Evolutionary conservation across 768 basidiomycete genomes (phyloP).

Genomic region (Gloeopeniophorella convolvens): DNA sequence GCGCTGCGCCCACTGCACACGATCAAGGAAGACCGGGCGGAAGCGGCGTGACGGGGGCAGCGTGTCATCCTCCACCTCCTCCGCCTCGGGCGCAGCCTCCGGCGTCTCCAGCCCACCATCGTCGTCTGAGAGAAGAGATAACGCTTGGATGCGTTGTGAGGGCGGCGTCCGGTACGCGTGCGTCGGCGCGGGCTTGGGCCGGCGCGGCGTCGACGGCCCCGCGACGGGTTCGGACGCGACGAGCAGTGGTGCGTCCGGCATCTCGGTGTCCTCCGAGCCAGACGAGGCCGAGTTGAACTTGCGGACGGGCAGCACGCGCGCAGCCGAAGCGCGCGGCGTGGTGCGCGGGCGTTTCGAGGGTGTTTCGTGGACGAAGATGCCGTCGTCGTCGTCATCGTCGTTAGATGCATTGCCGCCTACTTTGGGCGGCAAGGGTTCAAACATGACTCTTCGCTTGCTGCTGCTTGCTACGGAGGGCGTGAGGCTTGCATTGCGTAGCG

Average conservation of each 20-base stretch:
- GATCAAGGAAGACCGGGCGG: slow-evolving; percentile 18
- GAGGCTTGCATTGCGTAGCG: slow-evolving; percentile 2
- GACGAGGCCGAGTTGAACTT: slow-evolving; percentile 1
- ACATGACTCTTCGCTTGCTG: slow-evolving; percentile 18
- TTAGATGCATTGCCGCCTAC: too few relatives aligned
- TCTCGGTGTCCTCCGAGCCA: slow-evolving; percentile 9
- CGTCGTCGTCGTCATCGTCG: slow-evolving; percentile 12
- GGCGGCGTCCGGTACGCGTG: slow-evolving; percentile 18
- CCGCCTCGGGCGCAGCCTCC: not conserved
- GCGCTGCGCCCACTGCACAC: slow-evolving; percentile 18
- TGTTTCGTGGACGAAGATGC: slow-evolving; percentile 8
- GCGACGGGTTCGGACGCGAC: slow-evolving; percentile 11
- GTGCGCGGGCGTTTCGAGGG: slow-evolving; percentile 15
- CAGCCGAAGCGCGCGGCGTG: not conserved
- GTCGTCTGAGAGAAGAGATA: slow-evolving; percentile 1
- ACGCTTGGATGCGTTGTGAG: slow-evolving; percentile 8
- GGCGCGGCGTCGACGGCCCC: slow-evolving; percentile 18
- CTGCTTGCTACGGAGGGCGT: slow-evolving; percentile 1
- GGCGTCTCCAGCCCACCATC: not conserved
- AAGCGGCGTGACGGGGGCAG: slow-evolving; percentile 16
- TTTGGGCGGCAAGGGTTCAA: too few relatives aligned
- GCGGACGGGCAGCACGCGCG: slow-evolving; percentile 4
- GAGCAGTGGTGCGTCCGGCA: not conserved
- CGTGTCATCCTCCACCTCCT: not conserved
- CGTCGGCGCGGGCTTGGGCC: not conserved